phyloP scores from a whole-genome alignment of 1,284 basidiomycete genomes.

The Sphagnurus paluster region DNA sequence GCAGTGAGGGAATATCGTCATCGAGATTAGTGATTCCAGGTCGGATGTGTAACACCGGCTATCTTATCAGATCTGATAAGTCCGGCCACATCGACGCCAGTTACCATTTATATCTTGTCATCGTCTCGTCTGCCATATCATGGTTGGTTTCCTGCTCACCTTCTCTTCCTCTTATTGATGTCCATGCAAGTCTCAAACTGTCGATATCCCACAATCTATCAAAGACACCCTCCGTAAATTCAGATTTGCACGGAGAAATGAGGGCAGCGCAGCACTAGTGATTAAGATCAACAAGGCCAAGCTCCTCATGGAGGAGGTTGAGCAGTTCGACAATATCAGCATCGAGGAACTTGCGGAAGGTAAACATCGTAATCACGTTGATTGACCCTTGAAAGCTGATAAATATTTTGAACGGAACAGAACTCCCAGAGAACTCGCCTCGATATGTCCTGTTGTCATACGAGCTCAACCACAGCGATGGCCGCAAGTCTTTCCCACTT shows the following conservation, averaged over 20 bases:
- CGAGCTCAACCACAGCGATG: slow-evolving; percentile 80
- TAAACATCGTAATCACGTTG: slow-evolving; percentile 28
- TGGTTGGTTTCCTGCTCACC: slow-evolving; percentile 23
- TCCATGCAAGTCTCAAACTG: slow-evolving; percentile 61
- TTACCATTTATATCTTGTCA: slow-evolving; percentile 13
- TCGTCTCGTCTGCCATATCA: slow-evolving; percentile 14
- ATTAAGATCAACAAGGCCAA: slow-evolving; percentile 86
- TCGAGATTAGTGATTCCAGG: background rate
- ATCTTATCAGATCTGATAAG: slow-evolving; percentile 17
- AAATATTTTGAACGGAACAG: slow-evolving; percentile 39
- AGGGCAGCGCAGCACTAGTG: slow-evolving; percentile 74
- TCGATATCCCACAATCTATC: slow-evolving; percentile 79
- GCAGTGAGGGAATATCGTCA: slow-evolving; percentile 4
- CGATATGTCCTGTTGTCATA: slow-evolving; percentile 85
- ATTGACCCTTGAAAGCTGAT: background rate
- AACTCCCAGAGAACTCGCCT: slow-evolving; percentile 88
- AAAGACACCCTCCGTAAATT: slow-evolving; percentile 82
- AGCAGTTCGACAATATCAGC: slow-evolving; percentile 72
- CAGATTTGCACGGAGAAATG: slow-evolving; percentile 70
- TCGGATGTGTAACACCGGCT: background rate
- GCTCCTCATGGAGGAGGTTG: slow-evolving; percentile 80
- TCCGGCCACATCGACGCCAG: too few relatives aligned
- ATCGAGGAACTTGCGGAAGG: slow-evolving; percentile 87
- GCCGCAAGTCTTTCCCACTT: slow-evolving; percentile 82
- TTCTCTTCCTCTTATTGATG: slow-evolving; percentile 13